Evolutionary conservation across 2,329 filamentous ascomycete species (phyloP).

Genomic region (Passalora sequoiae): DNA sequence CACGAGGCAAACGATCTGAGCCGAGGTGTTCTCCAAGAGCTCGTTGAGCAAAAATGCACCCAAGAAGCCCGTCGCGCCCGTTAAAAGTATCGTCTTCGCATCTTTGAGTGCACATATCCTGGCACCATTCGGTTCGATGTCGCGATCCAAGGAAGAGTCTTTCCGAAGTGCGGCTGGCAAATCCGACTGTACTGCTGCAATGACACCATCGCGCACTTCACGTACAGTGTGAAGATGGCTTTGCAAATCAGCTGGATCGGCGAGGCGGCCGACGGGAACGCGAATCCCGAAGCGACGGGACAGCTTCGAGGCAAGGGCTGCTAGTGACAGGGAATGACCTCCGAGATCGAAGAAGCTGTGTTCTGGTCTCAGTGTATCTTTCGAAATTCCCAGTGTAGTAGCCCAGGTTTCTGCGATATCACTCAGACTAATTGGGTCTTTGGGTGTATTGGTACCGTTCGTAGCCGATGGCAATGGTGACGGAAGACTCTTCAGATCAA

Average conservation of each 20-base stretch:
- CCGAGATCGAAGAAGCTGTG: slow-evolving; percentile 79
- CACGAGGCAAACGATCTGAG: slow-evolving; percentile 67
- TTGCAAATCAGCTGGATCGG: slow-evolving; percentile 64
- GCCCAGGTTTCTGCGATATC: slow-evolving; percentile 70
- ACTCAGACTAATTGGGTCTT: slow-evolving; percentile 59
- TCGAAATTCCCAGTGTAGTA: slow-evolving; percentile 60
- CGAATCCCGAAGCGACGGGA: slow-evolving; percentile 67
- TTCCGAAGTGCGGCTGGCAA: slow-evolving; percentile 63
- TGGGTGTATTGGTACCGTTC: slow-evolving; percentile 13
- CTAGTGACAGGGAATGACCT: slow-evolving; percentile 72
- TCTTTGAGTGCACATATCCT: slow-evolving; percentile 57
- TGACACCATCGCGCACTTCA: slow-evolving; percentile 65
- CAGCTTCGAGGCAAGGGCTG: slow-evolving; percentile 66
- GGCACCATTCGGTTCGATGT: slow-evolving; percentile 54
- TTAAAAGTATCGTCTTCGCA: slow-evolving; percentile 65
- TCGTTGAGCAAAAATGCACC: slow-evolving; percentile 69
- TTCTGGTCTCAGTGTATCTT: slow-evolving; percentile 58
- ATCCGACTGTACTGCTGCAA: slow-evolving; percentile 69
- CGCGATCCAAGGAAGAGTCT: slow-evolving; percentile 62
- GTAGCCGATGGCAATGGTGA: slow-evolving; percentile 50
- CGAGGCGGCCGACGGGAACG: slow-evolving; percentile 65
- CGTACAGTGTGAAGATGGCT: slow-evolving; percentile 69
- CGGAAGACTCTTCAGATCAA: slow-evolving; percentile 66
- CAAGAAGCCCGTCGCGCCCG: slow-evolving; percentile 70
- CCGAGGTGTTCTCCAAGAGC: slow-evolving; percentile 62